Evolutionary conservation across 2,329 filamentous ascomycete genomes (phyloP), one percentile per base, ranked within the genome.

Genomic region (Colletotrichum cuscutae): DNA sequence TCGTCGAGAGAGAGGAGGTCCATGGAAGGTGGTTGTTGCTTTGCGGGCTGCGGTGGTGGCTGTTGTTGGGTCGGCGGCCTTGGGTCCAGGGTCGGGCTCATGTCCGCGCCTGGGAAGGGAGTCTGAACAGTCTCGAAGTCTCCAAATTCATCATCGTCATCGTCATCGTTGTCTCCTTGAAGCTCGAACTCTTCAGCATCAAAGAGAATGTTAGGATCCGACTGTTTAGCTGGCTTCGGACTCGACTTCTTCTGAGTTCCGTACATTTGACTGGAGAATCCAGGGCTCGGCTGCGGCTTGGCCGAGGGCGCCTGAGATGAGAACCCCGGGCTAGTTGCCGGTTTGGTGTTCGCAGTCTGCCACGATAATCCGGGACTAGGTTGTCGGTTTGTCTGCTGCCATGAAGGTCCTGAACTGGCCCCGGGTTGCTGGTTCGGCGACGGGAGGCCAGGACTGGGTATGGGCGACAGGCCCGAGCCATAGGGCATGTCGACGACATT

Each of bases 181-280:
- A 84, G 78, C 65, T 86, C 86, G 75, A 88, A 88, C 62, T 90
- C 87, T 54, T 89, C 87, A 46, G 89, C 91, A 80, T 94, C 92
- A 78, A 94, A 94, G 3, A 94, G 82, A 4, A 94, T 87, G 75
- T 90, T 88, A 2, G 88, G 81, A 56, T 89, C 82, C 1, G 78
- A 46, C 60, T 69, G 67, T 49, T 28, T 37, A 22, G 62, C 53
- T 13, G 68, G 68, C 19, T 62, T 30, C 5, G 57, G 52, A 8
- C 15, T 57, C n/a, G 71, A 15, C 30, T 67, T 63, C 46, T 30
- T 66, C 12, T 59, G 49, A 12, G 65, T 15, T 5, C 49, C 53
- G 3, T 59, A 63, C 28, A 72, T 63, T 9, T 71, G 71, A 7
- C 52, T 46, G n/a, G 60, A 52, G 28, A 70, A 61, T 57, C 67